Evolutionary conservation across 192 early-diverging fungal genomes (phyloP), one percentile per base, ranked within the genome.

Genomic region (Backusella liffmaniae): DNA sequence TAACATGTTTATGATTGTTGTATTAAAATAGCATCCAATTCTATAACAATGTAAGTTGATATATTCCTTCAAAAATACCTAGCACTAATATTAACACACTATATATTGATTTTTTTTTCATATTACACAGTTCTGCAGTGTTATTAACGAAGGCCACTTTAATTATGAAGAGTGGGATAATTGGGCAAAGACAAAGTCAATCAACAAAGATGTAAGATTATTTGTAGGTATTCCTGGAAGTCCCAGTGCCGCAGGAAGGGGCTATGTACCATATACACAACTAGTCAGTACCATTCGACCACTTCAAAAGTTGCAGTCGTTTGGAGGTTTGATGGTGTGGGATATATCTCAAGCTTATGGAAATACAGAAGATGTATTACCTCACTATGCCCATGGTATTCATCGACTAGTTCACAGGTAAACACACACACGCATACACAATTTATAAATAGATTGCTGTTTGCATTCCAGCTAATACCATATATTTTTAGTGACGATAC

Each of bases 151-250:
- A 3, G 72, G 66, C 18, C 85, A 84, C 78, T 93, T 90, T 82
- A 94, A 94, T 82, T 94, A 86, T 78, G 89, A 88, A 46, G 82
- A 86, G 56, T 92, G 91, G 91, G 83, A 90, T 56, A 86, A 81
- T 26, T 92, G 90, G 89, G 89, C 90, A 8, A 88, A 86, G 12
- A 87, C 85, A 1, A 77, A 79, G 1, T 85, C 90, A 2, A 76
- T 86, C 41, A 92, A 92, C 82, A 88, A 88, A 74, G 82, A 91
- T 42, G 88, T 92, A 44, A 85, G 85, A 37, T 75, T 94, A 2
- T 91, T 85, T 46, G 67, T 92, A 0, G 91, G 91, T 12, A 85
- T 92, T 4, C 91, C 92, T 9, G 90, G 88, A 30, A 88, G 86
- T 46, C 72, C 82, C 0, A 80, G 82, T 8, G 91, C 89, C 5